Evolutionary conservation across 345 rosid genomes (phyloP), one percentile per base, ranked within the genome.

Genomic region (Toxicodendron radicans): DNA sequence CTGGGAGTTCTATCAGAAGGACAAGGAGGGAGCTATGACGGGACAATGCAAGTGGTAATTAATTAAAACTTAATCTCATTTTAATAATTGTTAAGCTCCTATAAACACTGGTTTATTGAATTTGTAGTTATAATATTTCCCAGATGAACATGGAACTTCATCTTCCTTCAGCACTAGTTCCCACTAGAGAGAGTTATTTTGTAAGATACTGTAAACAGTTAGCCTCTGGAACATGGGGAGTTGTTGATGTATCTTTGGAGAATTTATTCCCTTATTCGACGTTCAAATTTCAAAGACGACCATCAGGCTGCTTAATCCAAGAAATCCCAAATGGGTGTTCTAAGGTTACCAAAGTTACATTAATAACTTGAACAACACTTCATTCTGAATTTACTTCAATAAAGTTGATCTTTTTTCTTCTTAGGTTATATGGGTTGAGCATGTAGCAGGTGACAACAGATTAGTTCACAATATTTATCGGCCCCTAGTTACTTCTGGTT

Each of bases 401-500:
- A 10, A 17, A 16, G 48, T 21, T 63, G 1, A 35, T 63, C 41
- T n/a, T 38, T 63, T 3, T 49, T 2, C 4, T 69, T 20, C 1
- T 45, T 58, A 89, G 93, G 81, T 90, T 43, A 81, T 65, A 17
- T 86, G 92, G 89, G 84, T 90, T 54, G 92, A 90, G 62, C 89
- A 81, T 76, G 83, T 71, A 2, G 85, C 83, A 59, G 87, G 74
- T 20, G 91, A 86, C 67, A 70, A 85, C 23, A 24, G 63, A 18
- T 63, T 5, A 3, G 77, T 81, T 59, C 88, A 75, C 51, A 57
- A 16, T 11, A 46, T 79, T 24, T 88, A 80, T 64, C 52, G 10
- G 30, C 66, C 64, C 17, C 51, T 83, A 1, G 83, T 88, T 8
- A 57, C 7, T 32, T 83, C 90, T 3, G 87, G 91, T 30, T 78